Conservation (phyloP, 2,329 filamentous ascomycete species). For the Trichoderma sp. region DNA sequence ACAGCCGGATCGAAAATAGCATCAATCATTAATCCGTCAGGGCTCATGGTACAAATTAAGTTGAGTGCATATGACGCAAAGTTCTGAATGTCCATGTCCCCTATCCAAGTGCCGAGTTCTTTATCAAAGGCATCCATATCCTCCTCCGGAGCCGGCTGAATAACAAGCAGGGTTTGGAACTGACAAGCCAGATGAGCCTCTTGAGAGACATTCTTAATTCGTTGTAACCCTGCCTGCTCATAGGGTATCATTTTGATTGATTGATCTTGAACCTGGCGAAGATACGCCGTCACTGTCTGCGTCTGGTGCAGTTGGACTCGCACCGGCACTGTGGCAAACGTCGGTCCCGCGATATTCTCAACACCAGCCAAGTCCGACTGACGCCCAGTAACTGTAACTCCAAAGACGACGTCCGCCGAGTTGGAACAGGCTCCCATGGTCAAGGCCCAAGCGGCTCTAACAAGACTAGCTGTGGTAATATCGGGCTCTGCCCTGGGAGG, state of each 20-base stretch:
- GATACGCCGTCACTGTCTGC: background rate
- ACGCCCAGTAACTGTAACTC: constrained; percentile 29
- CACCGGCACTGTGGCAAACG: constrained; percentile 33
- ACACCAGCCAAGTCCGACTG: constrained; percentile 30
- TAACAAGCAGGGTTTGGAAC: constrained; percentile 1
- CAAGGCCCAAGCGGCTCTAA: background rate
- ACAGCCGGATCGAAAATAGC: no score
- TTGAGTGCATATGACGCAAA: no score
- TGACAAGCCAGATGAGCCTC: background rate
- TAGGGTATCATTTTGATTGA: background rate
- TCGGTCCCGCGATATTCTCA: constrained; percentile 31
- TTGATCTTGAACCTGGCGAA: background rate
- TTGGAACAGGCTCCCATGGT: constrained; percentile 38
- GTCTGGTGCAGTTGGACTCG: constrained; percentile 22
- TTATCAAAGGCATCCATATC: background rate
- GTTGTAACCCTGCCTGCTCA: background rate
- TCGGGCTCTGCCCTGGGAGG: no score
- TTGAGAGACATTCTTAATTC: background rate
- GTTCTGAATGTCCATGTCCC: background rate
- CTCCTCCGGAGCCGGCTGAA: background rate
- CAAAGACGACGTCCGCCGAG: constrained; percentile 27
- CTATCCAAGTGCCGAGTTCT: background rate
- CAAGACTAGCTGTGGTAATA: background rate
- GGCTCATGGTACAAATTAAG: no score
- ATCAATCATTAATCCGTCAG: no score